A percentile compares a stretch with the other conserved stretches of the same genome.
phyloP scores from a whole-genome alignment of 1,284 basidiomycete species.

The Ustilago trichophora region DNA sequence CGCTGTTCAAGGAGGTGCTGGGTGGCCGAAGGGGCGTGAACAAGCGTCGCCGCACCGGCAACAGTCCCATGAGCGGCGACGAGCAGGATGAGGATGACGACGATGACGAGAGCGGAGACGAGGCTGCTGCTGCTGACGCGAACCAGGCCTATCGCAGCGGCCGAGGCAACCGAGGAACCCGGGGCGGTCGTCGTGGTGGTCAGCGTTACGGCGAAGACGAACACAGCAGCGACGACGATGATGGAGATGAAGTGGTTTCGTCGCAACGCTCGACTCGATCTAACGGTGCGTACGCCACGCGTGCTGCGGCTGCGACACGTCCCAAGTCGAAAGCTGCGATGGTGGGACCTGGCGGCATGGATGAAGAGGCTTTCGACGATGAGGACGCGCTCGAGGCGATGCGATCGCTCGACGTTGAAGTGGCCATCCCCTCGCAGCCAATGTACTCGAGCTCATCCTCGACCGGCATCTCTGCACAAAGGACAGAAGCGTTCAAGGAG shows the following conservation, averaged over 20 bases:
- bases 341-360: constrained; percentile 41
- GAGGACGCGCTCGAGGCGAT: constrained; percentile 48
- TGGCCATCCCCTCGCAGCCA: constrained; percentile 23
- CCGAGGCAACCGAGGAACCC: constrained; percentile 36
- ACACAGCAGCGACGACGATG: constrained; percentile 38
- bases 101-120: constrained; percentile 51
- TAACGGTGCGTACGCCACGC: constrained; percentile 54
- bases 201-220: constrained; percentile 44
- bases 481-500: constrained; percentile 68
- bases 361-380: constrained; percentile 38
- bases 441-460: constrained; percentile 9
- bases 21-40: constrained; percentile 72
- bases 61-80: constrained; percentile 49
- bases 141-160: constrained; percentile 67
- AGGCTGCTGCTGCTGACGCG: constrained; percentile 71
- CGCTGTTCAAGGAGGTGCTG: constrained; percentile 96
- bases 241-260: constrained; percentile 36
- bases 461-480: constrained; percentile 24
- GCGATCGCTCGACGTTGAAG: constrained; percentile 52
- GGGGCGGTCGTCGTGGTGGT: constrained; percentile 27
- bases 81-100: constrained; percentile 40
- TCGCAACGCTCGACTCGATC: constrained; percentile 34
- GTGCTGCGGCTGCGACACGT: constrained; percentile 34
- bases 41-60: constrained; percentile 66
- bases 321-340: constrained; percentile 18